Evolutionary conservation across 768 basidiomycete species (phyloP).

Genomic region (Trametopsis cervina): DNA sequence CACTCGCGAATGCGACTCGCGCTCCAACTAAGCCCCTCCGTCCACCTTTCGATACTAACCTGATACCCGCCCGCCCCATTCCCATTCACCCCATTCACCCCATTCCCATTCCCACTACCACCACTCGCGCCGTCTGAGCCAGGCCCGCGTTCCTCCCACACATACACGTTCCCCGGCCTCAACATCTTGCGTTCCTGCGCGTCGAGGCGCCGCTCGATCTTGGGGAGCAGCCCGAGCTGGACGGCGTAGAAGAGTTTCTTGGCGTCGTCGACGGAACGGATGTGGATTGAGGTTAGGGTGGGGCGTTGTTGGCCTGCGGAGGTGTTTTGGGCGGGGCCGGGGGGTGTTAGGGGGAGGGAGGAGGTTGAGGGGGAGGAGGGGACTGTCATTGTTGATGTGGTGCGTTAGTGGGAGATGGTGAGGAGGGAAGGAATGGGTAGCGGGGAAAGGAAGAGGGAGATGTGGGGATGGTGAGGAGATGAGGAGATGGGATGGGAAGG

Average conservation of each 20-base stretch:
- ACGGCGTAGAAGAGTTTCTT: conserved; percentile 78
- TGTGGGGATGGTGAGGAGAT: neutral
- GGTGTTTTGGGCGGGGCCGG: conserved; percentile 2
- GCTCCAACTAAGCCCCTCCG: conserved; percentile 78
- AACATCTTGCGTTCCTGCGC: conserved; percentile 55
- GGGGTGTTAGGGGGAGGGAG: conserved; percentile 1
- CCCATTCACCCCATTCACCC: neutral
- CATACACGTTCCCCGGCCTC: conserved; percentile 45
- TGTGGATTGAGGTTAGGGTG: conserved; percentile 65
- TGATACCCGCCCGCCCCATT: conserved; percentile 5
- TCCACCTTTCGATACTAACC: conserved; percentile 79
- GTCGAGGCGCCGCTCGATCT: conserved; percentile 73
- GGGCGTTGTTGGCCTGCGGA: conserved; percentile 56
- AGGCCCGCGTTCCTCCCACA: conserved; percentile 73
- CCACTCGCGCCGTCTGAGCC: neutral
- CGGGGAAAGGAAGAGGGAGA: neutral
- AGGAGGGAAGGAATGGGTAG: neutral
- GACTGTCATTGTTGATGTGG: too few relatives aligned
- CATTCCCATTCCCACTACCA: neutral
- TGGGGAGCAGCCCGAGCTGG: conserved; percentile 51
- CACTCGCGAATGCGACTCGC: conserved; percentile 77
- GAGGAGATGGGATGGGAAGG: neutral
- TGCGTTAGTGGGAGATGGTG: neutral
- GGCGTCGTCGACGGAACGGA: conserved; percentile 71
- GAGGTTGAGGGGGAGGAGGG: neutral